phyloP scores from a whole-genome alignment of 2,329 filamentous ascomycete genomes.

The Colletotrichum brevisporum region DNA sequence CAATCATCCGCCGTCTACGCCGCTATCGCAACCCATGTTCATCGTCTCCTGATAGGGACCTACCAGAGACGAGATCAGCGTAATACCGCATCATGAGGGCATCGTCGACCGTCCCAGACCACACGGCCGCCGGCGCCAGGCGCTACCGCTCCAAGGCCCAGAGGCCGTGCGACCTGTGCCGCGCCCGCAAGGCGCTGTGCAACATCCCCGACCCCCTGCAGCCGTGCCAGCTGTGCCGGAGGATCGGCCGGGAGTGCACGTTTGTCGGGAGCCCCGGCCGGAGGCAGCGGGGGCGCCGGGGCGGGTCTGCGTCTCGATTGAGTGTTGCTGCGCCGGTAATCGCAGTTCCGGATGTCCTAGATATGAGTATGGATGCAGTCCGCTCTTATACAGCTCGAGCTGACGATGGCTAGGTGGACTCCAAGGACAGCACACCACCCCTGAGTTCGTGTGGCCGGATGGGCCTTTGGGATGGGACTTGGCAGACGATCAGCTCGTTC shows the following conservation, averaged over 20 bases:
- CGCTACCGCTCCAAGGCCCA: constrained; percentile 44
- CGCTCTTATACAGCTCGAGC: not conserved
- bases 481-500: not conserved
- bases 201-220: constrained; percentile 46
- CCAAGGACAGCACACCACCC: not conserved
- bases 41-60: not conserved
- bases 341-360: not conserved
- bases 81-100: not conserved
- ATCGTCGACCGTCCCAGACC: not conserved
- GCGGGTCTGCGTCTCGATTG: not conserved
- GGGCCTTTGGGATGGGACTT: not conserved
- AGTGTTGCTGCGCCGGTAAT: too few relatives aligned
- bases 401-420: not conserved
- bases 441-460: not conserved
- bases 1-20: too few relatives aligned
- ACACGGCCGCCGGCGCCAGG: constrained; percentile 19
- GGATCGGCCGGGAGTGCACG: constrained; percentile 44
- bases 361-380: not conserved
- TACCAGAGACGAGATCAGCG: not conserved
- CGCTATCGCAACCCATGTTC: too few relatives aligned
- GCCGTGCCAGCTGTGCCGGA: constrained; percentile 45
- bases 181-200: constrained; percentile 45
- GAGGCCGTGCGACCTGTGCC: constrained; percentile 44
- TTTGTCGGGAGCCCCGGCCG: constrained; percentile 44
- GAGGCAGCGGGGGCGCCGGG: constrained; percentile 3